These are phyloP conservation scores for Colletotrichum sp. DNA, from an alignment of 2,329 filamentous ascomycete genomes.

Conservation along the genomic window DNA sequence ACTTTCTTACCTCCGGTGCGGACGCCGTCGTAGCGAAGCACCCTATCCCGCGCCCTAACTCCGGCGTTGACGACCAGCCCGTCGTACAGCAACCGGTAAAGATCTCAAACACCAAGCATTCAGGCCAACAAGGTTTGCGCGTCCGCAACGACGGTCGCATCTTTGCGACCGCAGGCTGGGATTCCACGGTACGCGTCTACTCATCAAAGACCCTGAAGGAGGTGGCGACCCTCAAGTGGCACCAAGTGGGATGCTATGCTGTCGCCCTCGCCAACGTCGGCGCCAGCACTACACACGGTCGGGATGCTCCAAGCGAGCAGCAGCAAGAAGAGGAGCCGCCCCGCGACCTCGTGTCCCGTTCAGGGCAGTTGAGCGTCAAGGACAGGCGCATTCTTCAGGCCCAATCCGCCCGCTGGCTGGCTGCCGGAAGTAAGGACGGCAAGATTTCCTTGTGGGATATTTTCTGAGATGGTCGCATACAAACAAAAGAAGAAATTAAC, in stretches of 20 bases:
- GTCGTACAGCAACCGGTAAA: conserved; percentile 56
- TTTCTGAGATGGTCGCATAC: conserved; percentile 59
- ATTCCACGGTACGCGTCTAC: conserved; percentile 82
- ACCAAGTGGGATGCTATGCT: conserved; percentile 85
- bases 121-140: conserved; percentile 82
- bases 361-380: conserved; percentile 55
- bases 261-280: conserved; percentile 69
- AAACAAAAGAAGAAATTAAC: not conserved
- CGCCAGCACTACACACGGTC: not conserved
- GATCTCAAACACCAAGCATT: conserved; percentile 78
- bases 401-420: conserved; percentile 83
- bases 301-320: not conserved
- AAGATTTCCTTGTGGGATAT: conserved; percentile 97
- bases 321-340: not conserved
- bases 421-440: conserved; percentile 90
- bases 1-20: conserved; percentile 81
- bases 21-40: conserved; percentile 83
- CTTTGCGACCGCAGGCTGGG: conserved; percentile 93
- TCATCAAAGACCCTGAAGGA: conserved; percentile 81
- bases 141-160: conserved; percentile 83
- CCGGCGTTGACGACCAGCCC: not conserved
- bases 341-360: conserved; percentile 2
- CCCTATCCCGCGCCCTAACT: conserved; percentile 53
- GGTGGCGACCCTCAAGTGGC: conserved; percentile 93
- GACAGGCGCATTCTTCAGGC: conserved; percentile 68